A percentile compares a stretch with the other conserved stretches of the same genome.
phyloP scores from a whole-genome alignment of 1,139 yeast genomes.

The Kodamaea sp. region DNA sequence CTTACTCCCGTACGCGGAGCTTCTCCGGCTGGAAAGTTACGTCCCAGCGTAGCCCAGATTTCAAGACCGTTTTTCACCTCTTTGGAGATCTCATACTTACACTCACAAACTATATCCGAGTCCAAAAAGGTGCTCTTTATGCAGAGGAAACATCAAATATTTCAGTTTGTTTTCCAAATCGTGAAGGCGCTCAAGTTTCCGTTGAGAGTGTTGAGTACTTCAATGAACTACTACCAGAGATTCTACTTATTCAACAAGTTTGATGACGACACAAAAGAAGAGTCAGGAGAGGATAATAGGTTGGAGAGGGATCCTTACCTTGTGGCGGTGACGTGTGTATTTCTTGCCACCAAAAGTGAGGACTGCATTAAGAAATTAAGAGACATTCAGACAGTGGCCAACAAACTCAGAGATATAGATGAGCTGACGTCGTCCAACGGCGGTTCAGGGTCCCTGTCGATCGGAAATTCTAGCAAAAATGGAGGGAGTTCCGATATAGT shows the following conservation, averaged over 20 bases:
- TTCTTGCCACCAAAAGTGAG: slow-evolving; percentile 80
- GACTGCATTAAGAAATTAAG: slow-evolving; percentile 83
- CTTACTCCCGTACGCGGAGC: slow-evolving; percentile 5
- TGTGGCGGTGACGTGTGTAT: slow-evolving; percentile 71
- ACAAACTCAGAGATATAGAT: slow-evolving; percentile 38
- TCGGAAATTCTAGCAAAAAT: neutral
- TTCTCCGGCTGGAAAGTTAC: slow-evolving; percentile 3
- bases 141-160: slow-evolving; percentile 54
- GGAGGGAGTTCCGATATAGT: slow-evolving; percentile 11
- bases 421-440: slow-evolving; percentile 6
- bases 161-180: slow-evolving; percentile 55
- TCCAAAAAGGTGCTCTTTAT: slow-evolving; percentile 47
- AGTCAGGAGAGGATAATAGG: slow-evolving; percentile 11
- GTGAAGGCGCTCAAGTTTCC: slow-evolving; percentile 63
- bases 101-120: slow-evolving; percentile 54
- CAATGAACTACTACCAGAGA: slow-evolving; percentile 73
- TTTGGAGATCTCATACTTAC: slow-evolving; percentile 55
- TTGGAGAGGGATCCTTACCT: slow-evolving; percentile 46
- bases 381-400: slow-evolving; percentile 54
- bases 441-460: slow-evolving; percentile 1
- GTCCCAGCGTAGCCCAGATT: slow-evolving; percentile 35
- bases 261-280: slow-evolving; percentile 29
- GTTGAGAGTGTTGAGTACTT: slow-evolving; percentile 60
- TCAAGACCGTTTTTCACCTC: slow-evolving; percentile 67
- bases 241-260: slow-evolving; percentile 66